These are phyloP conservation scores for Suhomyces coccinellae DNA, from an alignment of 1,139 yeast genomes.

Conservation along the genomic window DNA sequence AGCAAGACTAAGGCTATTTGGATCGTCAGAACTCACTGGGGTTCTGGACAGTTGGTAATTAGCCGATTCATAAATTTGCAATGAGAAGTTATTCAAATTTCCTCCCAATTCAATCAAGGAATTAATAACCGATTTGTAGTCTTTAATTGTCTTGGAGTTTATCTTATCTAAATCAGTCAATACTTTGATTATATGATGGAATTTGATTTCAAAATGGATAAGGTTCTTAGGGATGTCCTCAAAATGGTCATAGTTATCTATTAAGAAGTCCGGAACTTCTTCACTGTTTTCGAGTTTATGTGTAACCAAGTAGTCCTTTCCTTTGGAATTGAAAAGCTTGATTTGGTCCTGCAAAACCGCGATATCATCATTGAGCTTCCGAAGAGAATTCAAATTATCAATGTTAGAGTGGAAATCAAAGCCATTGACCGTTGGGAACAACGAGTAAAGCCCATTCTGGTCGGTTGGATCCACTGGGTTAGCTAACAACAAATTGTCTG, in stretches of 20 bases:
- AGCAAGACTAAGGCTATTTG: slow-evolving; percentile 32
- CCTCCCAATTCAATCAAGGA: slow-evolving; percentile 48
- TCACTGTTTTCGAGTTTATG: slow-evolving; percentile 10
- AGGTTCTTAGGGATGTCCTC: slow-evolving; percentile 36
- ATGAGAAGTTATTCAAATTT: slow-evolving; percentile 47
- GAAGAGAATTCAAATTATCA: slow-evolving; percentile 36
- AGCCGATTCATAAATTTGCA: slow-evolving; percentile 40
- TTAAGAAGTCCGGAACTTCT: slow-evolving; percentile 10
- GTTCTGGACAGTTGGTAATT: slow-evolving; percentile 12
- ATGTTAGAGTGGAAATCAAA: slow-evolving; percentile 33
- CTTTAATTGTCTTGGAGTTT: slow-evolving; percentile 33
- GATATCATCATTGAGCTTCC: slow-evolving; percentile 40
- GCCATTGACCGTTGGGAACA: slow-evolving; percentile 42
- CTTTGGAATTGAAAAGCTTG: slow-evolving; percentile 33
- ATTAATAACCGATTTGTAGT: slow-evolving; percentile 31
- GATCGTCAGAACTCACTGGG: slow-evolving; percentile 6
- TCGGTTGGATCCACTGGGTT: slow-evolving; percentile 49
- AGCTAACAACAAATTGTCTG: slow-evolving; percentile 41
- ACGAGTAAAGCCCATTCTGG: slow-evolving; percentile 46
- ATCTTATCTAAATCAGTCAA: slow-evolving; percentile 37
- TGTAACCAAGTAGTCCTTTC: slow-evolving; percentile 14
- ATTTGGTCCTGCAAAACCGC: slow-evolving; percentile 37
- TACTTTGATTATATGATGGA: slow-evolving; percentile 36
- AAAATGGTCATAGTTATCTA: slow-evolving; percentile 17
- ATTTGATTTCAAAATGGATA: slow-evolving; percentile 36